These are phyloP conservation scores for Didymella keratinophila DNA, from an alignment of 2,329 filamentous ascomycete genomes.

Conservation along the genomic window DNA sequence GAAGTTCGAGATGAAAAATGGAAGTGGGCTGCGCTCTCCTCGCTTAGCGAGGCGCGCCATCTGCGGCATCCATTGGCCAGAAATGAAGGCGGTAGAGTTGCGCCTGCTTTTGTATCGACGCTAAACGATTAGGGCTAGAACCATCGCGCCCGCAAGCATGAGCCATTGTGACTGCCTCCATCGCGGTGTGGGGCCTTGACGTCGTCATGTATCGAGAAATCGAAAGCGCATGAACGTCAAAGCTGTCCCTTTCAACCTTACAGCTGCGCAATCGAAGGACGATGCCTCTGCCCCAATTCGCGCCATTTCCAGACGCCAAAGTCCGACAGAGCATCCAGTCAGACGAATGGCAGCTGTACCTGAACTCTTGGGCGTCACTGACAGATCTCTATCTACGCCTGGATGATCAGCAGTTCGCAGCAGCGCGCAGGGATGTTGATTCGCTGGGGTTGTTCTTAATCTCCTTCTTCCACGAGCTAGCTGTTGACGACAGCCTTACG, in stretches of 20 bases:
- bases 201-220: constrained; percentile 21
- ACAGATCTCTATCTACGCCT: constrained; percentile 70
- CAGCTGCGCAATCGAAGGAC: constrained; percentile 8
- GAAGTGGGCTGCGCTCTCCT: constrained; percentile 4
- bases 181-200: constrained; percentile 18
- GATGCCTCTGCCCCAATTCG: constrained; percentile 72
- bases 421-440: constrained; percentile 62
- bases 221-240: constrained; percentile 13
- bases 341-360: constrained; percentile 78
- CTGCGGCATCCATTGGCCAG: not conserved
- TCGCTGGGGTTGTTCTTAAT: constrained; percentile 70
- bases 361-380: constrained; percentile 78
- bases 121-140: not conserved
- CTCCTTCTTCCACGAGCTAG: constrained; percentile 69
- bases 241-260: not conserved
- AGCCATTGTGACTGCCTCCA: constrained; percentile 39
- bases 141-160: constrained; percentile 22
- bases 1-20: constrained; percentile 23
- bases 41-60: not conserved
- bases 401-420: constrained; percentile 63
- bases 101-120: constrained; percentile 6
- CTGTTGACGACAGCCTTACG: constrained; percentile 37
- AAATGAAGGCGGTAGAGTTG: constrained; percentile 1
- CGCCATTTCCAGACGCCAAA: constrained; percentile 74
- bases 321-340: constrained; percentile 72